These are phyloP conservation scores for Penicillium sclerotigenum DNA, from an alignment of 2,329 filamentous ascomycete species.

Conservation along the genomic window DNA sequence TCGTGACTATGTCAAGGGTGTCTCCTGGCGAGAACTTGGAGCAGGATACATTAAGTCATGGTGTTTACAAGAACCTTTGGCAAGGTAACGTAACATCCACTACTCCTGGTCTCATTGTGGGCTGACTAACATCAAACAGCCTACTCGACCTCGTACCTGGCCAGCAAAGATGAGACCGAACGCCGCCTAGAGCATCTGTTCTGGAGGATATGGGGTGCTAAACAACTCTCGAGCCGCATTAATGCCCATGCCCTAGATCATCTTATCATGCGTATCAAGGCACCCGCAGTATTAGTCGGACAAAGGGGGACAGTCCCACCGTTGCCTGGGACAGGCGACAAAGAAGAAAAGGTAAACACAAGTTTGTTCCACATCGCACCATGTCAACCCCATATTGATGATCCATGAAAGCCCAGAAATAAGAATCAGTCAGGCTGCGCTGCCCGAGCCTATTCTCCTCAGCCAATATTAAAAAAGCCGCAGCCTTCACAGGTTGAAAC, in stretches of 20 bases:
- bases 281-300: slow-evolving; percentile 21
- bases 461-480: slow-evolving; percentile 42
- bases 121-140: slow-evolving; percentile 31
- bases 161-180: slow-evolving; percentile 41
- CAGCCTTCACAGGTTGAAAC: slow-evolving; percentile 25
- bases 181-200: slow-evolving; percentile 52
- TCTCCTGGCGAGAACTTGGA: slow-evolving; percentile 38
- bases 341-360: background rate
- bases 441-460: slow-evolving; percentile 17
- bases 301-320: background rate
- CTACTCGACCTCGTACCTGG: slow-evolving; percentile 46
- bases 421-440: background rate
- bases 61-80: slow-evolving; percentile 48
- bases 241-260: slow-evolving; percentile 40
- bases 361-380: background rate
- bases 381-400: background rate
- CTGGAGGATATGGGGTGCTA: slow-evolving; percentile 51
- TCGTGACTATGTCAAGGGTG: slow-evolving; percentile 41
- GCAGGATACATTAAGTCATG: slow-evolving; percentile 37
- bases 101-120: background rate
- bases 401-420: background rate
- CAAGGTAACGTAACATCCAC: slow-evolving; percentile 39
- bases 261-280: slow-evolving; percentile 46
- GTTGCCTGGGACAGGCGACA: background rate
- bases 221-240: slow-evolving; percentile 36